Evolutionary conservation across 371 early-diverging fungal genomes (phyloP), one percentile per base, ranked within the genome.

Genomic region (Rhizopus sp.): DNA sequence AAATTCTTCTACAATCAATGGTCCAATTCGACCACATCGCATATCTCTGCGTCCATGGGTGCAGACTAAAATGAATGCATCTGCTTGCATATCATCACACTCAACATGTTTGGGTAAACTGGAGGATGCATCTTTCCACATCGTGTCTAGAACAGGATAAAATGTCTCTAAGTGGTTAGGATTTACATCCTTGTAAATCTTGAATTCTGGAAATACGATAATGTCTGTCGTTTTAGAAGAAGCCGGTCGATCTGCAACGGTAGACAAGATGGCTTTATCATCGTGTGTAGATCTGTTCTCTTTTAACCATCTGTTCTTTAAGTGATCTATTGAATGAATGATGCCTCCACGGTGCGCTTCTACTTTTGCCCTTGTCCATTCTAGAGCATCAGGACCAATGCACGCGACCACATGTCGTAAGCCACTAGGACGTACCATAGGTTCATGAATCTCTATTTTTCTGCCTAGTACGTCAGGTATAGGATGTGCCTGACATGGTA

Each of bases 11-110:
- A 77, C 61, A 37, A 80, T 59, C 8, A 73, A 29, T 7, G 77
- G 77, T 0, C 80, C 80, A 10, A 80, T 37, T 10, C 60, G 53
- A 15, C 80, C 80, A 52, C 80, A 80, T 12, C 80, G 60, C 51
- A 71, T 64, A 50, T 80, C 77, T 17, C 77, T 69, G 49, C 66
- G 60, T 0, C 60, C 67, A 55, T 80, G 80, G 7, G 72, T 80
- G 47, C 80, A 80, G 0, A 80, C 75, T 7, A 80, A 58, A 2
- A 80, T 57, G 1, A 80, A 63, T 0, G 80, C 62, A 46, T 76
- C 67, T 12, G 67, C 59, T 6, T 63, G 16, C 13, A 77, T 46
- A n/a, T 60, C 56, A 23, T 60, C 15, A 30, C 59, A 48, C 15
- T 59, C 16, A 1, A 50, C 29, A 7, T 46, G 32, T 5, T 33